These are phyloP conservation scores for Malbranchea zuffiana DNA, from an alignment of 2,329 filamentous ascomycete genomes.

Conservation along the genomic window DNA sequence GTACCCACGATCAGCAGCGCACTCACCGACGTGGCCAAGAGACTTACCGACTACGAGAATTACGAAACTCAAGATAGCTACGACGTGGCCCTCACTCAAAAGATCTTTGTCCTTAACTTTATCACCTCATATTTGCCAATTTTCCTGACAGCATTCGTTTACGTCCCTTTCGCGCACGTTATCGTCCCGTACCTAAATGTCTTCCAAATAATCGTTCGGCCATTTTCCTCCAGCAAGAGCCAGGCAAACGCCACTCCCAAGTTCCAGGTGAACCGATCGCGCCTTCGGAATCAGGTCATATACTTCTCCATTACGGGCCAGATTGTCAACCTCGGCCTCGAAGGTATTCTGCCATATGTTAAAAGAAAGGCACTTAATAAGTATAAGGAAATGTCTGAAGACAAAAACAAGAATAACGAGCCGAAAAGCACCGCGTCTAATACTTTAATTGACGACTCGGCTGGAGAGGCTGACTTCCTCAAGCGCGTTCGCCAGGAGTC, in stretches of 20 bases:
- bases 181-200: slow-evolving; percentile 79
- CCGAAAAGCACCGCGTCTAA: slow-evolving; percentile 32
- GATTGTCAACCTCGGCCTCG: slow-evolving; percentile 73
- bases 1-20: slow-evolving; percentile 68
- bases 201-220: slow-evolving; percentile 62
- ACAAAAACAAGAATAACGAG: slow-evolving; percentile 15
- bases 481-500: slow-evolving; percentile 72
- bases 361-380: slow-evolving; percentile 70
- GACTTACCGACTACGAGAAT: slow-evolving; percentile 75
- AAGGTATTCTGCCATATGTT: slow-evolving; percentile 72
- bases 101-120: slow-evolving; percentile 93
- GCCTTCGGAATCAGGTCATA: slow-evolving; percentile 69
- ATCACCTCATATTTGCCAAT: slow-evolving; percentile 89
- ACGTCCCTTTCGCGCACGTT: slow-evolving; percentile 77
- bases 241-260: slow-evolving; percentile 44
- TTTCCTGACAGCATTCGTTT: slow-evolving; percentile 87
- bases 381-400: slow-evolving; percentile 63
- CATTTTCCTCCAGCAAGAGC: slow-evolving; percentile 65
- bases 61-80: slow-evolving; percentile 81
- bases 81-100: slow-evolving; percentile 73
- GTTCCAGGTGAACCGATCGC: slow-evolving; percentile 80
- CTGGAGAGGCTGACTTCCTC: slow-evolving; percentile 72
- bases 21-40: slow-evolving; percentile 64
- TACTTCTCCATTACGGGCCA: slow-evolving; percentile 66
- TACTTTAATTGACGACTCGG: slow-evolving; percentile 50